Conservation (phyloP, 192 early-diverging fungal genomes). For the Coemansia sp. region DNA sequence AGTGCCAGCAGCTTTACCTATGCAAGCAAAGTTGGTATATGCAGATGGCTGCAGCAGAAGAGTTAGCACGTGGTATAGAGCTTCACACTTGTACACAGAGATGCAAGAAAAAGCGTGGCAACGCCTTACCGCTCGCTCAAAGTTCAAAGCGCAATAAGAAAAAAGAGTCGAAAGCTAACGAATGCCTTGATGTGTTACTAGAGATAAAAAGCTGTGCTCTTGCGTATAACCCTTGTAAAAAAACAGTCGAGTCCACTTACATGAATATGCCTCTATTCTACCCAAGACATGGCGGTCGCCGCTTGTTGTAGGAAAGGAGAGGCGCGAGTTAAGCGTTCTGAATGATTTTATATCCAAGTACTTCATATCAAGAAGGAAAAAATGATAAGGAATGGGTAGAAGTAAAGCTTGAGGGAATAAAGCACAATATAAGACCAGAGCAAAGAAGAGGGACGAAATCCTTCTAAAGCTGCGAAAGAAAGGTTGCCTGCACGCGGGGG, state of each 20-base stretch:
- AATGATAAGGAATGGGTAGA: not conserved
- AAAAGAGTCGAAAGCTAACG: no score
- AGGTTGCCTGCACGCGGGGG: not conserved
- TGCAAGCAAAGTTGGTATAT: not conserved
- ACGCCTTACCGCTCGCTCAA: no score
- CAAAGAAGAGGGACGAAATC: not conserved
- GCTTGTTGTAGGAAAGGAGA: conserved; percentile 77
- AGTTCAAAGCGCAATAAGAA: no score
- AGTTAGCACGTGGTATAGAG: no score
- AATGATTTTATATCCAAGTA: conserved; percentile 80
- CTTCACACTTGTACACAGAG: no score
- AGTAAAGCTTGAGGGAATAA: conserved; percentile 3
- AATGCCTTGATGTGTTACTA: no score
- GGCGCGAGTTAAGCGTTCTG: conserved; percentile 79
- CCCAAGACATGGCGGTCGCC: conserved; percentile 80
- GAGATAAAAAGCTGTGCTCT: no score
- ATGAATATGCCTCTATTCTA: conserved; percentile 90
- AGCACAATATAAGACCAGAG: conserved; percentile 8
- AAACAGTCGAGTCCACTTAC: conserved; percentile 58
- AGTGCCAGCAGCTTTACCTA: conserved; percentile 89
- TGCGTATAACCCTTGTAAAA: no score
- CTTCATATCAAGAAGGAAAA: conserved; percentile 65
- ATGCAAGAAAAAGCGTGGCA: no score
- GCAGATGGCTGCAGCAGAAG: no score
- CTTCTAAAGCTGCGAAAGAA: not conserved